Conservation (phyloP, 2,329 filamentous ascomycete genomes). For the Botrytis elliptica region DNA sequence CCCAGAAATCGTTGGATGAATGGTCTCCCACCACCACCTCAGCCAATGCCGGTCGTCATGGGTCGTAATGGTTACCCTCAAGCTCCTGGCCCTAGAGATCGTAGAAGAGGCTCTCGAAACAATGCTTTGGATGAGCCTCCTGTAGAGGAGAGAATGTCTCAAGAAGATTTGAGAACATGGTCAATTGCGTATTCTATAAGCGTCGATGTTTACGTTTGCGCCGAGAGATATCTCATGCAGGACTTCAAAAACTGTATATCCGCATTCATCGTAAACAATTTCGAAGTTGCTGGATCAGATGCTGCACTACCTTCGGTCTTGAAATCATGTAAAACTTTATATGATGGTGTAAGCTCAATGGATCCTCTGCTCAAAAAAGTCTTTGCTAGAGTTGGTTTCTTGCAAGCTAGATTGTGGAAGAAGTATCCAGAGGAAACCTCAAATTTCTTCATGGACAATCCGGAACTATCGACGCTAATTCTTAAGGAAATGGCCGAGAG, state of each 20-base stretch:
- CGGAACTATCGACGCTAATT: conserved; percentile 48
- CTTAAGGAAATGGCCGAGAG: conserved; percentile 48
- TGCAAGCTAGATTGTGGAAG: conserved; percentile 48
- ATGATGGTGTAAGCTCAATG: conserved; percentile 45
- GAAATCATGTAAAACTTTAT: conserved; percentile 45
- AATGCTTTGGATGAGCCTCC: conserved; percentile 26
- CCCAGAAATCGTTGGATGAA: conserved; percentile 30
- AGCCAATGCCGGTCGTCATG: conserved; percentile 28
- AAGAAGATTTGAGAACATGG: conserved; percentile 50
- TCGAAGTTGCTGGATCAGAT: conserved; percentile 36
- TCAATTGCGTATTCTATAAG: conserved; percentile 48
- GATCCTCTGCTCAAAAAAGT: conserved; percentile 50
- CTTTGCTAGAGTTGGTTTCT: conserved; percentile 49
- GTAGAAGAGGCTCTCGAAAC: conserved; percentile 28
- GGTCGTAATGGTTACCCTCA: conserved; percentile 28
- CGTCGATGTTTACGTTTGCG: conserved; percentile 51
- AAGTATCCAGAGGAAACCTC: conserved; percentile 44
- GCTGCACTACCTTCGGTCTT: conserved; percentile 42
- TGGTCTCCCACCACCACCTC: conserved; percentile 24
- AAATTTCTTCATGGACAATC: conserved; percentile 46
- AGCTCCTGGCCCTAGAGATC: conserved; percentile 25
- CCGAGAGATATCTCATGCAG: conserved; percentile 49
- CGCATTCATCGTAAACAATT: conserved; percentile 46
- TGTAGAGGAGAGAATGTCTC: conserved; percentile 38
- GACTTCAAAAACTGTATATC: conserved; percentile 47